Conservation (phyloP, 2,329 filamentous ascomycete species). For the Alternaria solani region DNA sequence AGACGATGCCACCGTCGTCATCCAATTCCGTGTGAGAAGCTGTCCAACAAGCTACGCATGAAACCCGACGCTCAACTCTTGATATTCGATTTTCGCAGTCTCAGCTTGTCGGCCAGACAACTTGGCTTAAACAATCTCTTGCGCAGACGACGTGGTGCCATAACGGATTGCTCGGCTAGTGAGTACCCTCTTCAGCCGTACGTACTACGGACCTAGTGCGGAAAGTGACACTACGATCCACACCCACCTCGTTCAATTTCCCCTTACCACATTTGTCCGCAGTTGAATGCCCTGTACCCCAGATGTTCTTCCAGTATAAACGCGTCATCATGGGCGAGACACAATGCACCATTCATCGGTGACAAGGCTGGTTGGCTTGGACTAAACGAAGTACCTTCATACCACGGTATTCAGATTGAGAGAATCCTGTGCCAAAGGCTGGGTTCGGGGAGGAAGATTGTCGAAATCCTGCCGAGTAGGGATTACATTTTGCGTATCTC, state of each 20-base stretch:
- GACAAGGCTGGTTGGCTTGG: not conserved
- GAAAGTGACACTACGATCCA: not conserved
- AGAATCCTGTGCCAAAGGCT: not conserved
- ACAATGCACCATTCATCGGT: not conserved
- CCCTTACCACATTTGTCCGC: no score
- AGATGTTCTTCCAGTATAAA: no score
- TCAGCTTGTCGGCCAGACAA: not conserved
- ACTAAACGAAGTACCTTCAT: not conserved
- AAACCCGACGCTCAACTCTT: not conserved
- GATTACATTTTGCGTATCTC: not conserved
- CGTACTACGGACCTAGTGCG: not conserved
- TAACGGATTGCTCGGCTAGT: not conserved
- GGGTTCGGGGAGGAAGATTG: not conserved
- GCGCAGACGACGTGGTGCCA: not conserved
- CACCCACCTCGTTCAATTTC: no score
- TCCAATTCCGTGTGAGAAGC: not conserved
- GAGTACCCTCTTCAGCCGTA: not conserved
- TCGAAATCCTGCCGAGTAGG: not conserved
- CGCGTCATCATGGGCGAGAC: no score
- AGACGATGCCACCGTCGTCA: not conserved
- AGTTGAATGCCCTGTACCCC: no score
- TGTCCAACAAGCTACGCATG: not conserved
- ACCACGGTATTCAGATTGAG: not conserved
- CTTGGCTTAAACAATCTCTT: not conserved
- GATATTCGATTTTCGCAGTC: not conserved